Evolutionary conservation across 2,329 filamentous ascomycete species (phyloP).

Genomic region (Cercospora sojina): DNA sequence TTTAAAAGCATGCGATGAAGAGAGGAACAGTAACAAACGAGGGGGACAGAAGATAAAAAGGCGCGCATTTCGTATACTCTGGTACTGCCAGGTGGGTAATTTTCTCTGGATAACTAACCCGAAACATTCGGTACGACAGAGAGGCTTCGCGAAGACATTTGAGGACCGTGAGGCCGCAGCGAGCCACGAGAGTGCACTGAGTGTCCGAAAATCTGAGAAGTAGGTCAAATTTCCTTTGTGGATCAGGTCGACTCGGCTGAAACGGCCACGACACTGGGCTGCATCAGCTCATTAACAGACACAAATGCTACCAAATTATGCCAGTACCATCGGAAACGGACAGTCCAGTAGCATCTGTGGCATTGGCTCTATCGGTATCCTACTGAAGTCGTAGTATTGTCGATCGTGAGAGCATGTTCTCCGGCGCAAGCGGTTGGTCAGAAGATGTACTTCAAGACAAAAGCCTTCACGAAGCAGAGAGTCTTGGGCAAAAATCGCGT

Average conservation of each 20-base stretch:
- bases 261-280: not conserved
- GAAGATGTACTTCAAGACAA: not conserved
- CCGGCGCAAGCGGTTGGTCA: not conserved
- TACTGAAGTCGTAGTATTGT: not conserved
- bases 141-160: too few species aligned
- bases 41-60: too few species aligned
- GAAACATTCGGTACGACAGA: too few species aligned
- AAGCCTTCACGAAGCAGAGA: not conserved
- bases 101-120: too few species aligned
- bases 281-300: not conserved
- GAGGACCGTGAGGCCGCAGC: too few species aligned
- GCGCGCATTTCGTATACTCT: too few species aligned
- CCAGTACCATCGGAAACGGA: not conserved
- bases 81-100: too few species aligned
- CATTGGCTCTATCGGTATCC: not conserved
- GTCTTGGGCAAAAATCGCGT: not conserved
- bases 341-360: not conserved
- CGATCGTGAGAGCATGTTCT: not conserved
- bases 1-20: too few species aligned
- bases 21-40: too few species aligned
- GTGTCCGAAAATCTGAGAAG: too few species aligned
- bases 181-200: too few species aligned
- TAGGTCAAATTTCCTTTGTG: too few species aligned
- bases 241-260: not conserved
- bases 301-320: not conserved